Base-by-base conservation (phyloP, 176 grass and related monocot genomes). In the Oryza australiensis region DNA sequence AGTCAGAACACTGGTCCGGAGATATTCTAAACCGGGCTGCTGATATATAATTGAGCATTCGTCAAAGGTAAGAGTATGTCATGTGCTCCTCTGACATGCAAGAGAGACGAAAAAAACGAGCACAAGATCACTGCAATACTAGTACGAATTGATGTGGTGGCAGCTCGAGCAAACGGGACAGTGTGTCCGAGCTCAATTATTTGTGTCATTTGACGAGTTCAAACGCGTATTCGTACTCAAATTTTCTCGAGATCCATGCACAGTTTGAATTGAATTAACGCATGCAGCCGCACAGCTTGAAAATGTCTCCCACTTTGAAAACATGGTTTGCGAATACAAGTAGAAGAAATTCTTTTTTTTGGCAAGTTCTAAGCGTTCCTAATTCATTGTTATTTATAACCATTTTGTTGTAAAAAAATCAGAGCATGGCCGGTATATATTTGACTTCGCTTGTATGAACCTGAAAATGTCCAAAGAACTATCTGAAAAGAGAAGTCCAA, bases 1-100 rank as follows among this genome's bases (percentile, higher is more conserved):
- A 23, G 55, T 60, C 55, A 60, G 53, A 59, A 72, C 28, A 11
- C 13, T 26, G 4, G 18, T 16, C 27, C 28, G 38, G 57, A 60
- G 46, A 72, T 51, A 78, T 64, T 72, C 66, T 38, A 45, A 71
- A 35, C 5, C 53, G 0, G 37, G 62, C 59, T 48, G 70, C 26
- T 11, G 55, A 48, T 78, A 40, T 40, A 40, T 40, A 71, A 68
- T 73, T 23, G 34, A 26, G 41, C 68, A 55, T 23, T n/a, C 34
- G 43, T 73, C 57, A 66, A 79, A 73, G 76, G 28, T 37, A 37
- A 37, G 35, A 37, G 35, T 23, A 73, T 41, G n/a, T 23, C 68
- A 79, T 66, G 76, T 80, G 68, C 76, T 73, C 59, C 41, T 86
- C 68, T 73, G 68, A 55, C 57, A n/a, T n/a, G n/a, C n/a, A 49